A percentile compares a stretch with the other conserved stretches of the same genome.
phyloP scores from a whole-genome alignment of 192 early-diverging fungal species.

The Spizellomyces sp. region DNA sequence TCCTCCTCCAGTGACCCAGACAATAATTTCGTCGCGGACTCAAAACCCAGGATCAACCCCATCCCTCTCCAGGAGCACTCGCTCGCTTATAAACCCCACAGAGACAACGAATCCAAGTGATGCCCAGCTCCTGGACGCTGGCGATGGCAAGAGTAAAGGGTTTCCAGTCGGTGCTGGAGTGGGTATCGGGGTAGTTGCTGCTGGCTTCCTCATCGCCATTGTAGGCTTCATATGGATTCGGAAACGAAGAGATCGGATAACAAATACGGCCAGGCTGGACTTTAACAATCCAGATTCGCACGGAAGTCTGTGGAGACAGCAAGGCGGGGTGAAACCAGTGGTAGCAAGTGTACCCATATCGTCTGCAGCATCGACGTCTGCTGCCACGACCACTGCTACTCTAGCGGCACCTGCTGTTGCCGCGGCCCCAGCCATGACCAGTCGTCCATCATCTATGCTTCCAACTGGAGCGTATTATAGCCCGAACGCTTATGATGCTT shows the following conservation, averaged over 20 bases:
- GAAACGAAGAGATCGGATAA: background rate
- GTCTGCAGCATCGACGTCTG: background rate
- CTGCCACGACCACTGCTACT: background rate
- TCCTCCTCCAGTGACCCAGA: too few relatives aligned
- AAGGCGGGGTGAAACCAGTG: background rate
- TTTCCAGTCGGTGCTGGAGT: background rate
- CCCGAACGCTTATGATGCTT: background rate
- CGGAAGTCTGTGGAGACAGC: background rate
- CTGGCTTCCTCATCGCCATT: background rate
- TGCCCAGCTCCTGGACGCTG: too few relatives aligned
- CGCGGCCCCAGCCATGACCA: background rate
- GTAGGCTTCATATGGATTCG: slow-evolving; percentile 1
- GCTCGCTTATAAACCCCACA: too few relatives aligned
- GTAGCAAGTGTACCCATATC: background rate
- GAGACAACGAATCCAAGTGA: too few relatives aligned
- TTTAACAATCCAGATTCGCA: slow-evolving; percentile 10
- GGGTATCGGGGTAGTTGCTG: slow-evolving; percentile 4
- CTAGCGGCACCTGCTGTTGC: background rate
- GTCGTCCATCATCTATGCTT: background rate
- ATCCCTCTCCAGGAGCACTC: too few relatives aligned
- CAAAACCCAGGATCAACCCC: too few relatives aligned
- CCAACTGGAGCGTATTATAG: slow-evolving; percentile 2
- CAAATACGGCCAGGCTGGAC: background rate
- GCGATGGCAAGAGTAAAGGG: background rate
- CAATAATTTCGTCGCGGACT: too few relatives aligned